These are phyloP conservation scores for Capsella bursapastoris DNA, from an alignment of 345 rosid genomes.

Conservation along the genomic window DNA sequence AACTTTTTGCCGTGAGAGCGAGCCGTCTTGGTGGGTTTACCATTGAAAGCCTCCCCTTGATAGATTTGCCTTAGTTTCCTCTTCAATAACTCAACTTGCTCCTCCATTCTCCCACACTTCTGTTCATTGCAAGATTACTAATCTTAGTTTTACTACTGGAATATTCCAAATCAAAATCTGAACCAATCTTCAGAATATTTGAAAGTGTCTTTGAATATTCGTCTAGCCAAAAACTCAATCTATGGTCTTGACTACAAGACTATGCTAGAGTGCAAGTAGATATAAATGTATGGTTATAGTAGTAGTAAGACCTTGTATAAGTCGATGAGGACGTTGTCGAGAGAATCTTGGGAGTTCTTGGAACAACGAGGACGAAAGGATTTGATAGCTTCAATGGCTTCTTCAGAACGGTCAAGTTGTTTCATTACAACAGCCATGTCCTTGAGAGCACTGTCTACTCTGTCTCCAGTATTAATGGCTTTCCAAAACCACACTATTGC, in stretches of 20 bases:
- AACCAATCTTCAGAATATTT: neutral
- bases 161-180: neutral
- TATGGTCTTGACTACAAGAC: too few species aligned
- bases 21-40: conserved; percentile 89
- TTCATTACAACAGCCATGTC: conserved; percentile 98
- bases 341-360: conserved; percentile 80
- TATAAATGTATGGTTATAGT: conserved; percentile 14
- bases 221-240: too few species aligned
- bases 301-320: conserved; percentile 73
- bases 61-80: conserved; percentile 82
- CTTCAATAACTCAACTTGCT: conserved; percentile 79
- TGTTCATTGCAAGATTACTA: conserved; percentile 36
- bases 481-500: conserved; percentile 87
- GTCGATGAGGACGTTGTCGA: conserved; percentile 92
- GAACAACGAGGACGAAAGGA: conserved; percentile 86
- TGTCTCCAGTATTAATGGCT: conserved; percentile 85
- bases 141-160: neutral
- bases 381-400: conserved; percentile 94
- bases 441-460: conserved; percentile 79
- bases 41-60: conserved; percentile 85
- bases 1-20: conserved; percentile 96
- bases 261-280: neutral
- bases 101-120: conserved; percentile 89
- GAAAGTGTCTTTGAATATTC: neutral
- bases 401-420: conserved; percentile 73